Base-by-base conservation (phyloP, 73 alveolate species). In the Paramecium sexaurelia region DNA sequence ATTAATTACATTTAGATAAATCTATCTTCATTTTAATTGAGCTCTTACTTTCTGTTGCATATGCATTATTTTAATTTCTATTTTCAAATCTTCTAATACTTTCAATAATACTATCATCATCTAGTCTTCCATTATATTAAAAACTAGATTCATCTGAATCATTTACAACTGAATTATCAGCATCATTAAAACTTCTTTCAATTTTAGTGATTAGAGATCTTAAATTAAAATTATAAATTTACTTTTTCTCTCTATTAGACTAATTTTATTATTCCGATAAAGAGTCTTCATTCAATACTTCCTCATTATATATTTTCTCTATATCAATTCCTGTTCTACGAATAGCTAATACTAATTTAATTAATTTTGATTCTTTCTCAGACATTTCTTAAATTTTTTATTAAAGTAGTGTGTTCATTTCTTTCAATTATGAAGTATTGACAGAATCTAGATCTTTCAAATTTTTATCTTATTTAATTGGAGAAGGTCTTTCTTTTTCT, bases 161-260 rank as follows among this genome's bases (percentile, higher is more conserved):
- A 78, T 78, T 78, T 7, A 78, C 90, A 13, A 78, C 90, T 78
- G 90, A 78, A 78, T 78, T 78, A 33, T 78, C 90, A 24, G 90
- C 90, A 37, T 78, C 90, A 41, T 78, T 17, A 19, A 78, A 37
- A 78, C 75, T 41, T 73, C 57, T 73, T 39, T 73, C 87, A 11
- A 73, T 36, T 73, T n/a, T 29, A 1, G 47, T 61, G 1, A 61
- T 61, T 0, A 8, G 7, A 0, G 5, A 29, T 29, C 26, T 61
- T 22, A 29, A 26, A 10, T 8, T 61, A 13, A 29, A 61, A 26
- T 1, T 9, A 13, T 26, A 32, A 32, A 2, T 8, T 55, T 29
- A 32, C 39, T 29, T 61, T 6, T 10, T 13, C 0, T 61, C 39
- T 32, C 39, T 27, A 51, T 51, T 61, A 6, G 43, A 29, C 4